Conservation (phyloP, 306 rosid species). For the Casuarina equisetifolia region DNA sequence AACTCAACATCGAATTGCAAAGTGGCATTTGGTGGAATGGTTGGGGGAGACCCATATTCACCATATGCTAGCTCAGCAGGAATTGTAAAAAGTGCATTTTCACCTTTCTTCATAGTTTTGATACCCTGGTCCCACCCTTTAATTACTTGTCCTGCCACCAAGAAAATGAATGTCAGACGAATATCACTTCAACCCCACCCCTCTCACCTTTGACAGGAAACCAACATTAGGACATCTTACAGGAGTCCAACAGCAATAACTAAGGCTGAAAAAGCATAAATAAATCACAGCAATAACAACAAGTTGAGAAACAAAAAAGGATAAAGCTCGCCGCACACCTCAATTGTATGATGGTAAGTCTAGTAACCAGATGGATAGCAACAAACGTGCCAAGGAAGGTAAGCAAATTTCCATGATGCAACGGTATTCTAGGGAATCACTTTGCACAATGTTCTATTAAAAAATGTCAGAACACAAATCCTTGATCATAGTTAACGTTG, state of each 20-base stretch:
- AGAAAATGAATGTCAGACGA: background rate
- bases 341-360: background rate
- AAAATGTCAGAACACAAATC: background rate
- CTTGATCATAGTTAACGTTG: background rate
- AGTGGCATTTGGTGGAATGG: conserved; percentile 87
- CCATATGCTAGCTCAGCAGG: conserved; percentile 88
- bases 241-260: background rate
- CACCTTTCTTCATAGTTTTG: conserved; percentile 87
- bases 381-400: background rate
- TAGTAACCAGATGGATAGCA: background rate
- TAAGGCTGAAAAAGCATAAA: no score
- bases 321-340: background rate
- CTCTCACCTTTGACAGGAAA: background rate
- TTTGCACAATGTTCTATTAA: background rate
- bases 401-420: background rate
- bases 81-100: conserved; percentile 77
- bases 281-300: background rate
- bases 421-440: background rate
- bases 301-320: background rate
- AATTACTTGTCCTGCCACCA: conserved; percentile 84
- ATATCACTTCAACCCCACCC: background rate
- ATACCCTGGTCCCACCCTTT: conserved; percentile 95
- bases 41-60: conserved; percentile 75
- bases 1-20: conserved; percentile 88
- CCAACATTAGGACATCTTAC: background rate